These are phyloP conservation scores for Phallus indusiatus DNA, from an alignment of 768 basidiomycete genomes.

Conservation along the genomic window DNA sequence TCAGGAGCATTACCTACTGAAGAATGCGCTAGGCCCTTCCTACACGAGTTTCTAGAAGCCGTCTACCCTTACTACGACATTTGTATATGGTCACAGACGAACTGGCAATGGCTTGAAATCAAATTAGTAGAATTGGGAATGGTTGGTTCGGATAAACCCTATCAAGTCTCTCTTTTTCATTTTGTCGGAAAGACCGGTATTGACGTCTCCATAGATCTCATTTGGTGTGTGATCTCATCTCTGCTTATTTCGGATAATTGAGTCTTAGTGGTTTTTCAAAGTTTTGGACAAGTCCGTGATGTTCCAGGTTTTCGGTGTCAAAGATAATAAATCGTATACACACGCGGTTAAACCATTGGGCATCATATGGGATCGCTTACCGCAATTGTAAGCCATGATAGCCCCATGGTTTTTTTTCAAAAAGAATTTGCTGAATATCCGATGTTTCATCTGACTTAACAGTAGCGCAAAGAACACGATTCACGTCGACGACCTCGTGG, in stretches of 20 bases:
- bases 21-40: conserved; percentile 73
- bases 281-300: conserved; percentile 83
- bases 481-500: conserved; percentile 77
- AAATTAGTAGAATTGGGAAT: conserved; percentile 83
- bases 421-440: neutral
- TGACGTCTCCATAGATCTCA: conserved; percentile 34
- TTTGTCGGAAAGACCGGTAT: neutral
- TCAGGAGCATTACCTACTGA: conserved; percentile 67
- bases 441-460: neutral
- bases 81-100: conserved; percentile 84
- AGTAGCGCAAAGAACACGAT: conserved; percentile 69
- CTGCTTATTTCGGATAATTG: neutral
- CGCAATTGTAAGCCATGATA: conserved; percentile 49
- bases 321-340: conserved; percentile 64
- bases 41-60: conserved; percentile 77
- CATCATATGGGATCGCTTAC: conserved; percentile 83
- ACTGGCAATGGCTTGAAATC: conserved; percentile 83
- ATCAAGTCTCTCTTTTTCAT: conserved; percentile 41
- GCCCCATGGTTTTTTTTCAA: conserved; percentile 3
- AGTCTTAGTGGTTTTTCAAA: conserved; percentile 19
- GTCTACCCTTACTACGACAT: conserved; percentile 83
- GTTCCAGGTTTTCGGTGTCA: conserved; percentile 77
- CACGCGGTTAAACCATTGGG: conserved; percentile 77
- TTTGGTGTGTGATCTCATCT: conserved; percentile 36
- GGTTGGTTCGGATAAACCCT: conserved; percentile 59